A percentile compares a stretch with the other conserved stretches of the same genome.
Conservation (phyloP, 2,329 filamentous ascomycete genomes). For the Cladosporium phlei region DNA sequence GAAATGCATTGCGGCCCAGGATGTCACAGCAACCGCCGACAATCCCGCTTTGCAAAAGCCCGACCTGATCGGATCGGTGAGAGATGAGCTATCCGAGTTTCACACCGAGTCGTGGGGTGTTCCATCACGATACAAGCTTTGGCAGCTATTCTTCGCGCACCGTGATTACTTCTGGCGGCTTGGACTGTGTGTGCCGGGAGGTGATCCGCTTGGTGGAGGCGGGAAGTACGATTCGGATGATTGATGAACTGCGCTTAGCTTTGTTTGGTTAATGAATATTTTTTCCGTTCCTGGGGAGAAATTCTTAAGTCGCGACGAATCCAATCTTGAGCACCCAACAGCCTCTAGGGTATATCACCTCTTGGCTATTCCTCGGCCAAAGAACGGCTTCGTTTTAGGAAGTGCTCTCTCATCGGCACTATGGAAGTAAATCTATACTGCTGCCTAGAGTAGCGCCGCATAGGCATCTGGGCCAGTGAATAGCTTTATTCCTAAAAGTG, state of each 20-base stretch:
- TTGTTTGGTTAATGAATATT: not conserved
- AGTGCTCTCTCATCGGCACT: too few relatives aligned
- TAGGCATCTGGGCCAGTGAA: too few relatives aligned
- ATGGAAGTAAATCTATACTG: too few relatives aligned
- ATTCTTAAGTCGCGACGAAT: too few relatives aligned
- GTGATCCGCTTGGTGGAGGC: constrained; percentile 28
- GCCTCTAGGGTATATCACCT: too few relatives aligned
- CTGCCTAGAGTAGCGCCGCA: too few relatives aligned
- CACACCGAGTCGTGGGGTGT: constrained; percentile 32
- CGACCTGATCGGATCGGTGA: constrained; percentile 22
- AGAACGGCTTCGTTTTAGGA: too few relatives aligned
- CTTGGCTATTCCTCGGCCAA: too few relatives aligned
- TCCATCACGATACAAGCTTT: constrained; percentile 65
- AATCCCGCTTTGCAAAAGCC: constrained; percentile 4
- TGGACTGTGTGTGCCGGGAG: constrained; percentile 72
- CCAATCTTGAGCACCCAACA: too few relatives aligned
- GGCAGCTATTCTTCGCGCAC: constrained; percentile 90
- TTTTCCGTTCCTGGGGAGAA: too few relatives aligned
- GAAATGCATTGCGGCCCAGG: constrained; percentile 63
- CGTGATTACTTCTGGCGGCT: constrained; percentile 95
- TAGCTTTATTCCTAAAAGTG: too few relatives aligned
- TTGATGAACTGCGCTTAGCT: too few relatives aligned
- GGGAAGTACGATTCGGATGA: constrained; percentile 23
- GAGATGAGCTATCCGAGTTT: constrained; percentile 31
- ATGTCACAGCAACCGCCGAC: constrained; percentile 27